These are phyloP conservation scores for Lecanosticta acicola DNA, from an alignment of 2,329 filamentous ascomycete species.

Conservation along the genomic window DNA sequence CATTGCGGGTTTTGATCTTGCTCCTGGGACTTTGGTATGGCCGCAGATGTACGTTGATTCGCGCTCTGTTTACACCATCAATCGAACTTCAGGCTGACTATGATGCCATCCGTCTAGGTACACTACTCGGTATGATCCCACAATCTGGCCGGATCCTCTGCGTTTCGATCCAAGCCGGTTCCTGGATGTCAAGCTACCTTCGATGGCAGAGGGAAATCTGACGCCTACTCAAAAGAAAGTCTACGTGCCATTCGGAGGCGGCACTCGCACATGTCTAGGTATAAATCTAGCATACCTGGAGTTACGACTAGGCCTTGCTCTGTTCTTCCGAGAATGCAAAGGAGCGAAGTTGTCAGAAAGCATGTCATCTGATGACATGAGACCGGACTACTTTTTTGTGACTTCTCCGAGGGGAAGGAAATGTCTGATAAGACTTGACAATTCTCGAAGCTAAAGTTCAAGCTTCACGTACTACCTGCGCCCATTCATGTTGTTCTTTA, in stretches of 20 bases:
- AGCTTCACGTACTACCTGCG: constrained; percentile 35
- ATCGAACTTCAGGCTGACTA: neutral
- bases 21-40: constrained; percentile 15
- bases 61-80: neutral
- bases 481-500: constrained; percentile 40
- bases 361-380: constrained; percentile 18
- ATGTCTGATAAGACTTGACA: constrained; percentile 11
- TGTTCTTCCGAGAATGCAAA: constrained; percentile 22
- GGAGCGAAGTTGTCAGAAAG: constrained; percentile 14
- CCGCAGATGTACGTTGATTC: constrained; percentile 13
- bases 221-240: constrained; percentile 17
- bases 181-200: constrained; percentile 15
- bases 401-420: constrained; percentile 14
- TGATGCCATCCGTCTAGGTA: constrained; percentile 9
- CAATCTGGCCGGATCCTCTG: constrained; percentile 14
- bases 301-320: constrained; percentile 16
- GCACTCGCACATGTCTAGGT: constrained; percentile 16
- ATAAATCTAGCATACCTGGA: constrained; percentile 20
- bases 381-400: constrained; percentile 15
- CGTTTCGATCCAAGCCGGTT: constrained; percentile 15
- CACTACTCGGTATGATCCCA: constrained; percentile 15
- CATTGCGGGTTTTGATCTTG: constrained; percentile 16
- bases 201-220: constrained; percentile 14
- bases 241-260: constrained; percentile 18
- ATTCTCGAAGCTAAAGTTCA: neutral